Evolutionary conservation across 345 rosid species (phyloP), one percentile per base, ranked within the genome.

Genomic region (Citrus maxima): DNA sequence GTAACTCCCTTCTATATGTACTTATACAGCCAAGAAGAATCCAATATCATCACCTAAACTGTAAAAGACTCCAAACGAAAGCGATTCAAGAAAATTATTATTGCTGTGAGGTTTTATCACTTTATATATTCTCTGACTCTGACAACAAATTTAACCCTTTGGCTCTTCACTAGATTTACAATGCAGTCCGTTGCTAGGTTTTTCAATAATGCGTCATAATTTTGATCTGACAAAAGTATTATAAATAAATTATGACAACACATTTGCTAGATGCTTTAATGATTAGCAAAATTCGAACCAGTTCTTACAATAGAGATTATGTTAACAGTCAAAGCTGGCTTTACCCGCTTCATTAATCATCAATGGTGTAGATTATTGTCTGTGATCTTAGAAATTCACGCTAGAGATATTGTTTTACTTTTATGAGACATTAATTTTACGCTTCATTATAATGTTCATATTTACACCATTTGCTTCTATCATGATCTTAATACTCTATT

Each of bases 51-150:
- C 42, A 60, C 28, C 49, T 63, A 71, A 74, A 54, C n/a, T 18
- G 58, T 54, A 12, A 55, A 30, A 63, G 73, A 79, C 80, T 81
- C 87, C 88, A 83, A 83, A 80, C 83, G 80, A 77, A 84, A 83
- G 83, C 65, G 73, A 70, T 81, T 78, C 81, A 63, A 64, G 28
- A 63, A 1, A 34, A 46, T 46, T 46, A 46, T 46, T 46, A 46
- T 46, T 46, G 18, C 51, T 3, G 5, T 12, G 5, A 46, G 51
- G 51, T 46, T 13, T 46, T 46, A 46, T 46, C 51, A 46, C 51
- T 46, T 46, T 46, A 46, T 46, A 46, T 46, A 46, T 46, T 46
- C 51, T 13, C 51, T 46, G 51, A 12, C 51, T 65, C 21, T 28
- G 58, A 30, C 72, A 75, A 56, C 40, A 38, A 75, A 70, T 59